Evolutionary conservation across 345 rosid genomes (phyloP), one percentile per base, ranked within the genome.

Genomic region (Acer campestre): DNA sequence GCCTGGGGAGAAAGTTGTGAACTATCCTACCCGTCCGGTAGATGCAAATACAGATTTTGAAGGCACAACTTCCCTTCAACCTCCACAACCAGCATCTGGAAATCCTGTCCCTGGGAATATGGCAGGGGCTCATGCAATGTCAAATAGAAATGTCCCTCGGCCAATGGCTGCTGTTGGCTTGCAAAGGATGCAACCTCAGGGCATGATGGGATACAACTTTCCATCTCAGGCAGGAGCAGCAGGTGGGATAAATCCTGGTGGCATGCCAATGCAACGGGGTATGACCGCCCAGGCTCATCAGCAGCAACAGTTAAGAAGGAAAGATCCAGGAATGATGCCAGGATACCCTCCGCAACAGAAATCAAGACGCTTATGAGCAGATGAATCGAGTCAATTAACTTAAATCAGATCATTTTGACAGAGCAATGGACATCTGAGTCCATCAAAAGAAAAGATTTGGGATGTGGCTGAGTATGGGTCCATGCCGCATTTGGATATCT

Each of bases 301-400:
- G 82, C 98, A 89, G 73, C 90, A 87, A 76, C 93, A 93, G 82
- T 75, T 94, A 66, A 90, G 94, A 81, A 89, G 98, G 85, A 95
- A 91, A 80, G 99, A 93, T 68, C 91, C 93, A 1, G 94, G 93
- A 78, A 86, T 87, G 89, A 79, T 88, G 89, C 81, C 93, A 12
- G 96, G 97, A 76, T 93, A 93, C 72, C 93, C 95, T 82, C 91
- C 98, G 5, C 99, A 90, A 71, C 94, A 89, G 86, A 95, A 91
- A 84, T 85, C 88, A 75, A 90, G 99, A 80, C 94, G 99, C 42
- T 80, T 88, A 79, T 93, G 76, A 86, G 78, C 73, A 22, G 48
- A 64, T 61, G 42, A 55, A 27, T 46, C 20, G 53, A 38, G 12
- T 49, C 31, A 38, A 63, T 29, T 7, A 42, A 61, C 25, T 8